Evolutionary conservation across 2,329 filamentous ascomycete genomes (phyloP), one percentile per base, ranked within the genome.

Genomic region (Annulohypoxylon truncatum): DNA sequence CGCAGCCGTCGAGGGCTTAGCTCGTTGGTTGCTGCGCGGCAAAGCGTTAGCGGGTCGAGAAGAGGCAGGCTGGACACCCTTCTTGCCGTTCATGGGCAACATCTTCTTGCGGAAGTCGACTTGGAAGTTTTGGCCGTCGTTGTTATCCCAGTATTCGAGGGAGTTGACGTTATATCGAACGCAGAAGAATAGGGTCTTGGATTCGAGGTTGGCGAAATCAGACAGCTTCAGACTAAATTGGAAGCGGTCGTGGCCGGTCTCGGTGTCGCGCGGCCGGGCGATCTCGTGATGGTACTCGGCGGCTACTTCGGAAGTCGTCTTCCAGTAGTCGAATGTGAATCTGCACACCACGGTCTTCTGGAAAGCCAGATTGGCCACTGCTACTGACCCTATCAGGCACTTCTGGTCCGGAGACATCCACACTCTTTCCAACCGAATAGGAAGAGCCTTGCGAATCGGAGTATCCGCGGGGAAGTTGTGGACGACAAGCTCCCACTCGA

Each of bases 291-390:
- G 90, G 81, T 88, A 99, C 74, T 97, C 94, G n/a, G 93, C 95
- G 35, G 86, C 85, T 1, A 98, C 92, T 77, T 99, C 96, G 0
- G 96, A 99, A 0, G 94, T 96, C 0, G 96, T 99, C 85, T 97
- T 97, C 96, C 96, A 99, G 81, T 97, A 96, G 79, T 99, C 96
- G 48, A 97, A 86, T 0, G 96, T 99, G 79, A 99, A 99, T 53
- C 96, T 89, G 78, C 93, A 95, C n/a, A 91, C 89, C 57, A 99
- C 93, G 4, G 85, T 79, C 81, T 99, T 99, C 57, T 94, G 87
- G 81, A 97, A 99, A 0, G 94, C 89, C 44, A 98, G 80, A 79
- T 99, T 99, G 76, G 91, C 89, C 20, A 97, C 94, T 6, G 89
- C 92, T 55, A 97, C 87, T 15, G 89, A 92, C 10, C 96, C 96